Percentiles rank a stretch among this genome's conserved stretches.
These are phyloP conservation scores for Hyaloperonospora arabidopsidis DNA, from an alignment of 352 stramenopile species.

Conservation along the genomic window DNA sequence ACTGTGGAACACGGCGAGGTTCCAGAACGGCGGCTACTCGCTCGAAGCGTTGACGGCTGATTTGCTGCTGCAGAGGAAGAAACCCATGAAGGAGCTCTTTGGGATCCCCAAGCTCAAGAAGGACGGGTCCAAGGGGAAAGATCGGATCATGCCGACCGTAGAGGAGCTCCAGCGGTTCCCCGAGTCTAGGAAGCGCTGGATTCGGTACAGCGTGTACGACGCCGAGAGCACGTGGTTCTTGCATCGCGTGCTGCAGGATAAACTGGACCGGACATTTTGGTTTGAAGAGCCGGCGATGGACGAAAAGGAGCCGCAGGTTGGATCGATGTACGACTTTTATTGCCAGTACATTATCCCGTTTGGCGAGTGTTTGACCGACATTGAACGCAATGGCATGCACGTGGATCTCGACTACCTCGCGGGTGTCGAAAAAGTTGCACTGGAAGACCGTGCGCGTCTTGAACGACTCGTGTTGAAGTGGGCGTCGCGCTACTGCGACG, in stretches of 20 bases:
- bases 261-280: conserved; percentile 88
- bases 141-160: conserved; percentile 64
- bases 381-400: conserved; percentile 92
- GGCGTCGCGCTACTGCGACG: conserved; percentile 87
- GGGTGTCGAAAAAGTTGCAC: conserved; percentile 85
- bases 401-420: conserved; percentile 88
- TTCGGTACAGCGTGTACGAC: conserved; percentile 95
- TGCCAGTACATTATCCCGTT: conserved; percentile 95
- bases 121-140: conserved; percentile 89
- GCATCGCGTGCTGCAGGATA: conserved; percentile 83
- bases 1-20: conserved; percentile 78
- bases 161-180: conserved; percentile 80
- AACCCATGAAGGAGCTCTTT: conserved; percentile 96
- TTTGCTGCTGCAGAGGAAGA: conserved; percentile 84
- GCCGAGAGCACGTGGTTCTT: conserved; percentile 96
- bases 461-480: conserved; percentile 88
- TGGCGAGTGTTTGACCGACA: conserved; percentile 96
- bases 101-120: conserved; percentile 93
- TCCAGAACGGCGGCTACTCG: conserved; percentile 88
- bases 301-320: conserved; percentile 18
- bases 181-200: conserved; percentile 89
- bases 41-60: conserved; percentile 91
- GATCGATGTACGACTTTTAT: conserved; percentile 97
- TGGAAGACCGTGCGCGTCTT: conserved; percentile 79
- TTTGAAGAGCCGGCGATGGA: conserved; percentile 28